phyloP scores from a whole-genome alignment of 2,329 filamentous ascomycete genomes.

The Colletotrichum spinosum region DNA sequence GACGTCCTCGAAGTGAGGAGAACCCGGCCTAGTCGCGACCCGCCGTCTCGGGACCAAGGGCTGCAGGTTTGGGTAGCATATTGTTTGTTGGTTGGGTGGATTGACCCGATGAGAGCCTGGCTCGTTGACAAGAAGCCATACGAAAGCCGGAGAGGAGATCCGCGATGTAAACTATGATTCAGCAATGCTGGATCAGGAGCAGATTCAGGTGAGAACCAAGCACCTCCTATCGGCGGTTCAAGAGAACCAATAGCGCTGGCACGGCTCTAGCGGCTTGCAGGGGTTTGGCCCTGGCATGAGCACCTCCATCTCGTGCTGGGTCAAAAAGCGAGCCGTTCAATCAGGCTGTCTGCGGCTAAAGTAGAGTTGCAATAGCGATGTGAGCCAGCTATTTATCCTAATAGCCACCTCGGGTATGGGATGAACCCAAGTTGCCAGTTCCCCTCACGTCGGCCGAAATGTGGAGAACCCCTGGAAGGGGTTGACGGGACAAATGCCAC shows the following conservation, averaged over 20 bases:
- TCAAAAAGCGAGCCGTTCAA: constrained; percentile 24
- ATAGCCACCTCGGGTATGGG: constrained; percentile 34
- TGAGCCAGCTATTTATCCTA: constrained; percentile 33
- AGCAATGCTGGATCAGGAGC: constrained; percentile 14
- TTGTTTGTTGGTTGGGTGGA: constrained; percentile 17
- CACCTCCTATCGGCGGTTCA: constrained; percentile 5
- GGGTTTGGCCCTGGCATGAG: constrained; percentile 16
- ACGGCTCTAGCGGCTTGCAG: constrained; percentile 23
- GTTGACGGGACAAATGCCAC: neutral
- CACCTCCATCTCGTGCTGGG: constrained; percentile 25
- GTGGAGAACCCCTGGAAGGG: constrained; percentile 30
- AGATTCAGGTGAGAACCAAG: constrained; percentile 25
- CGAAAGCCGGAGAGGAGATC: neutral
- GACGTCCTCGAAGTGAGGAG: constrained; percentile 34
- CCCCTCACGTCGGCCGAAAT: constrained; percentile 29
- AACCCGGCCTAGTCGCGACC: constrained; percentile 6
- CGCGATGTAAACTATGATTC: constrained; percentile 18
- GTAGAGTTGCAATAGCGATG: constrained; percentile 19
- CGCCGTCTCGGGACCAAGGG: constrained; percentile 28
- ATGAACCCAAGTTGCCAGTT: neutral
- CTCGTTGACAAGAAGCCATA: neutral
- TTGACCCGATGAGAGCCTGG: neutral
- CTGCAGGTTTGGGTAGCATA: constrained; percentile 12
- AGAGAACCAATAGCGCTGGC: constrained; percentile 13
- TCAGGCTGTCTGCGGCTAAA: constrained; percentile 38